Evolutionary conservation across 1,284 basidiomycete genomes (phyloP), one percentile per base, ranked within the genome.

Genomic region (Trametes polyzona): DNA sequence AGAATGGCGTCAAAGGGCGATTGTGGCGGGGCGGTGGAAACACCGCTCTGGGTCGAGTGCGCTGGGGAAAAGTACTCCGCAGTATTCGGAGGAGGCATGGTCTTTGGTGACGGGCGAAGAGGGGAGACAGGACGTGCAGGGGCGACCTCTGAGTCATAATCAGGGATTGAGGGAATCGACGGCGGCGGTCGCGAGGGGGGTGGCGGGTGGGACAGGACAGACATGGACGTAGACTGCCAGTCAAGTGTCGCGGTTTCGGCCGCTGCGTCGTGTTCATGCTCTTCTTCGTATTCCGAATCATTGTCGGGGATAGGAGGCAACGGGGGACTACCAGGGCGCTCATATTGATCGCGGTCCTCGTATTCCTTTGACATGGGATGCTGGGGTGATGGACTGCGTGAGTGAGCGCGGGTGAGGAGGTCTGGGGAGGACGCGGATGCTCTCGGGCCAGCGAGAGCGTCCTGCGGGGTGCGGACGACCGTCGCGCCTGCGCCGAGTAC

Each of bases 401-500:
- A 35, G 16, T 26, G 14, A 8, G 46, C 44, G 32, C 53, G 53
- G 14, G 52, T 46, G 50, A 59, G 57, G n/a, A 62, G 61, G 47
- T 63, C 61, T 35, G 61, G 61, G 27, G 58, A 58, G 26, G 61
- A 61, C 6, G 54, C 52, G 23, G 58, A 58, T 35, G 57, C 52
- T 39, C 58, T 59, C 43, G 59, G 49, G 24, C 60, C 59, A 53
- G 68, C 71, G 53, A 92, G 74, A 29, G 89, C 90, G 49, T 92
- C 90, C 59, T 87, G 83, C 2, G 90, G 88, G 0, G 90, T 92
- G 58, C 85, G 78, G 30, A 92, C 90, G 21, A 92, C 74, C 2
- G 77, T 84, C 12, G 89, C 89, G 33, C 89, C 88, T 10, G 80
- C 69, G 16, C 88, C 89, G 11, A 91, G 78, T 1, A 74, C 68